phyloP scores from a whole-genome alignment of 306 rosid genomes.

The Gillenia trifoliata region DNA sequence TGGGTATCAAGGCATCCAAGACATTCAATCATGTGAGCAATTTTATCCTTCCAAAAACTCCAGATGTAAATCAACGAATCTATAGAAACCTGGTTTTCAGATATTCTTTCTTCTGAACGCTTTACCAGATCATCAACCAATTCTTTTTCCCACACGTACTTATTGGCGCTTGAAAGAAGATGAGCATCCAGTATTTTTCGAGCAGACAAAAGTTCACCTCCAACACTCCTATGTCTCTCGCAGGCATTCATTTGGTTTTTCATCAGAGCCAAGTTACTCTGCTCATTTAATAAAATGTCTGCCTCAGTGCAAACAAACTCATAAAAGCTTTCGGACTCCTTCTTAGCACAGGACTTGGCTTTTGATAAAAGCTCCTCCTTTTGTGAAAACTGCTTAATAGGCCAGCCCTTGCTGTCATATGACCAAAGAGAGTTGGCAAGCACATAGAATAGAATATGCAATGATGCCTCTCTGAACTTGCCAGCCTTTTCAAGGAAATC shows the following conservation, averaged over 20 bases:
- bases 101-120: constrained; percentile 23
- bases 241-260: constrained; percentile 35
- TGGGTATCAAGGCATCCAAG: constrained; percentile 30
- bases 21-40: constrained; percentile 27
- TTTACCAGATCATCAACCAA: constrained; percentile 20
- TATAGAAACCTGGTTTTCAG: constrained; percentile 36
- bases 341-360: constrained; percentile 46
- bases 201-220: constrained; percentile 49
- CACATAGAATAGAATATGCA: constrained; percentile 34
- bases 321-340: constrained; percentile 23
- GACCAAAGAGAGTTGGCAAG: constrained; percentile 66
- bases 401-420: constrained; percentile 68
- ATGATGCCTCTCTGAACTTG: constrained; percentile 42
- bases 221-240: constrained; percentile 25
- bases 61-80: constrained; percentile 59
- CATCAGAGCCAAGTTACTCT: constrained; percentile 4
- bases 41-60: constrained; percentile 58
- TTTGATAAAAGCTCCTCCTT: constrained; percentile 42
- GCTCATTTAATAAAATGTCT: constrained; percentile 36
- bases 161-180: constrained; percentile 26
- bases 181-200: constrained; percentile 60
- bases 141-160: constrained; percentile 39
- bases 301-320: constrained; percentile 41
- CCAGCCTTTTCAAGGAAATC: constrained; percentile 57
- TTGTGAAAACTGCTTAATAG: constrained; percentile 42